Percentiles rank a stretch among this genome's conserved stretches.
phyloP scores from a whole-genome alignment of 202 grass and related monocot species.

The Alloteropsis angusta region DNA sequence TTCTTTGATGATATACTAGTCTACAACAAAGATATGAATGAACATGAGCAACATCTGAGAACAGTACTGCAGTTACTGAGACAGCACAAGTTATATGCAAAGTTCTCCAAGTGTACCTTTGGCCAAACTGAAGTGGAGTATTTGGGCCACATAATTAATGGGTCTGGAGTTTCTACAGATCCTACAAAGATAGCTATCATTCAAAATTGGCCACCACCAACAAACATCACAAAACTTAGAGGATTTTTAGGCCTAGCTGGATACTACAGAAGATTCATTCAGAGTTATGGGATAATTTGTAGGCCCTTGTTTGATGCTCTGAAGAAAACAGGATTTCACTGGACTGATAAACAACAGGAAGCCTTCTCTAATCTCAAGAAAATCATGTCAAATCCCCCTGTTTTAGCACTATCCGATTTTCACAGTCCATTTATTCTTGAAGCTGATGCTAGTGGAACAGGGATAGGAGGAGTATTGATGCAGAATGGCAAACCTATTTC shows the following conservation, averaged over 20 bases:
- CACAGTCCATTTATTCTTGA: too few relatives aligned
- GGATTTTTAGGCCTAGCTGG: too few relatives aligned
- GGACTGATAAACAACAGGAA: accelerated
- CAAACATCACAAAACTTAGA: too few relatives aligned
- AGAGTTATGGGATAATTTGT: not conserved
- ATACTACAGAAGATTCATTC: too few relatives aligned
- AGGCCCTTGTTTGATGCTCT: not conserved
- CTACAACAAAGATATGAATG: too few relatives aligned
- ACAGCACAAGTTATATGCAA: not conserved
- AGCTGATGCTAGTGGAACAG: too few relatives aligned
- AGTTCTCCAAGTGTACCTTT: not conserved
- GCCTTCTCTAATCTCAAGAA: not conserved
- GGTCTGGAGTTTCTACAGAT: not conserved
- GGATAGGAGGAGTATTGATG: too few relatives aligned
- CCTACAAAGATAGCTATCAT: not conserved
- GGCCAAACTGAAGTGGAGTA: not conserved
- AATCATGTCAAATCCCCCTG: too few relatives aligned
- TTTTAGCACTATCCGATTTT: not conserved
- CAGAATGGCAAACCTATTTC: too few relatives aligned
- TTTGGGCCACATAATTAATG: not conserved
- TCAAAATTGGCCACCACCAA: not conserved
- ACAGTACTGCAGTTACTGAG: accelerated
- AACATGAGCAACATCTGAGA: not conserved
- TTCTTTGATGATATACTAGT: not conserved
- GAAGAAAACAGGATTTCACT: not conserved